Conservation (phyloP, 2,329 filamentous ascomycete species). For the Colletotrichum phormii region DNA sequence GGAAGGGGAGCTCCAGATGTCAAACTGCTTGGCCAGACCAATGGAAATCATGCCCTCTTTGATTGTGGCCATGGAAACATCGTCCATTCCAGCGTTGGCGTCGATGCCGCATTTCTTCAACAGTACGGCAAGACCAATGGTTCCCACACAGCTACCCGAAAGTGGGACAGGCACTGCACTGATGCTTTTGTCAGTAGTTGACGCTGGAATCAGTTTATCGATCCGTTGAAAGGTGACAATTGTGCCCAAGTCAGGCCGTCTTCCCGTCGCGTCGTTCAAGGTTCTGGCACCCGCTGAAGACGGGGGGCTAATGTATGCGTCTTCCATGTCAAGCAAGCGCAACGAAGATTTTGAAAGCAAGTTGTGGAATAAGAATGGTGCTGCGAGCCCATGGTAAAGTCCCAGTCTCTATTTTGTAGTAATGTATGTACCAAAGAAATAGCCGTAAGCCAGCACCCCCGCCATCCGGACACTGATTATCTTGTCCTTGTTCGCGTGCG, state of each 20-base stretch:
- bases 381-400: background rate
- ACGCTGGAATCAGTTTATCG: background rate
- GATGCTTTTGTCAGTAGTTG: background rate
- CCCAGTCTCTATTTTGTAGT: background rate
- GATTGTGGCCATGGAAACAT: conserved; percentile 2
- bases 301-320: background rate
- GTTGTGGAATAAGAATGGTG: background rate
- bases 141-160: background rate
- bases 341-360: background rate
- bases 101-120: background rate
- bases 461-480: background rate
- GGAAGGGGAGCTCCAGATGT: background rate
- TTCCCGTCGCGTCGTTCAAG: background rate
- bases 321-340: background rate
- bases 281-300: background rate
- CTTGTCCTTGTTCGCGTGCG: background rate
- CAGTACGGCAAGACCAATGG: background rate
- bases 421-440: too few relatives aligned
- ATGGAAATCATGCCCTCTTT: background rate
- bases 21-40: conserved; percentile 5
- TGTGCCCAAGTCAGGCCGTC: background rate
- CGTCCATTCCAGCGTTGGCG: background rate
- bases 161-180: background rate
- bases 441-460: too few relatives aligned
- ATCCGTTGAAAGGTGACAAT: conserved; percentile 3